Evolutionary conservation across 176 grass and related monocot species (phyloP).

Genomic region (Hordeum vulgare): MorexV3_pseudomolecules_assembly NC_058520.1:620753618-620754117

Average conservation of each 20-base stretch:
- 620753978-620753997: neutral
- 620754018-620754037: constrained; percentile 70
- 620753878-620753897: constrained; percentile 62
- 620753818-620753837: constrained; percentile 65
- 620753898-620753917: constrained; percentile 57
- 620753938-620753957: neutral
- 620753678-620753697: constrained; percentile 67
- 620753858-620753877: neutral
- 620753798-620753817: constrained; percentile 60
- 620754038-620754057: constrained; percentile 80
- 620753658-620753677: constrained; percentile 47
- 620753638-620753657: constrained; percentile 44
- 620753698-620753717: constrained; percentile 59
- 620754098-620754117: constrained; percentile 80
- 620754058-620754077: constrained; percentile 58
- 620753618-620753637: constrained; percentile 29
- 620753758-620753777: constrained; percentile 61
- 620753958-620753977: neutral
- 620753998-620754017: constrained; percentile 38
- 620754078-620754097: constrained; percentile 81
- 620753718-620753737: constrained; percentile 30
- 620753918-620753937: constrained; percentile 28
- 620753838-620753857: constrained; percentile 35
- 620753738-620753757: constrained; percentile 89
- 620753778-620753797: constrained; percentile 72